Base-by-base conservation (phyloP, 228 moss, liverwort and hornwort species). In the Sphagnum fallax region DNA sequence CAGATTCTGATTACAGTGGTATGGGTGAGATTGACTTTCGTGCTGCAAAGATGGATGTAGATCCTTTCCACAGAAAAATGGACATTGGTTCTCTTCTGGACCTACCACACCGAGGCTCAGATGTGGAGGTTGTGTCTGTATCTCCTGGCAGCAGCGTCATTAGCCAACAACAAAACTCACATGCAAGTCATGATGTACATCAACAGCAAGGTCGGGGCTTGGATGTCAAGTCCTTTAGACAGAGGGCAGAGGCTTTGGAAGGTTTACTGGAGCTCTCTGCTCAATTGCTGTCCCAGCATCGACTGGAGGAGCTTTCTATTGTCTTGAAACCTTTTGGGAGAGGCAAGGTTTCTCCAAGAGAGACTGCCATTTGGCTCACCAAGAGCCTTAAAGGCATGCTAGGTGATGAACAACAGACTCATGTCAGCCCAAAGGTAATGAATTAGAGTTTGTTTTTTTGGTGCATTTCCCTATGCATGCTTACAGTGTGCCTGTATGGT, bases 321-420 rank as follows among this genome's bases (percentile, higher is more conserved):
- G 98, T 98, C 0, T 73, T 98, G 80, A 93, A 92, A 75, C 98
- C 98, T 6, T 98, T 98, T 6, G 98, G 98, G 47, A 82, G 98
- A 4, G 94, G 93, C 13, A 98, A 98, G 71, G 98, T 98, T 1
- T 98, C 98, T 8, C 98, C 98, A 0, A 85, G 98, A 49, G 98
- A 98, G 77, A 98, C 98, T 4, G 98, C 98, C 5, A 98, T 98
- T 47, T 98, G 98, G 98, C 72, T 98, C 69, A 98, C 98, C 58
- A 98, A 98, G 79, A 98, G 98, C 53, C 55, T 98, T 11, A 98
- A 98, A 77, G 91, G 98, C 62, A 98, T 98, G 98, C 62, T 98
- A 84, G 93, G 96, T 53, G 97, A 98, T 16, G 94, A 93, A 67
- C 79, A 82, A 67, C 93, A 91, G 53, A 70, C 85, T 62, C 82